Percentiles rank a stretch among this genome's conserved stretches.
phyloP scores from a whole-genome alignment of 2,329 filamentous ascomycete species.

The Colletotrichum liriopes region DNA sequence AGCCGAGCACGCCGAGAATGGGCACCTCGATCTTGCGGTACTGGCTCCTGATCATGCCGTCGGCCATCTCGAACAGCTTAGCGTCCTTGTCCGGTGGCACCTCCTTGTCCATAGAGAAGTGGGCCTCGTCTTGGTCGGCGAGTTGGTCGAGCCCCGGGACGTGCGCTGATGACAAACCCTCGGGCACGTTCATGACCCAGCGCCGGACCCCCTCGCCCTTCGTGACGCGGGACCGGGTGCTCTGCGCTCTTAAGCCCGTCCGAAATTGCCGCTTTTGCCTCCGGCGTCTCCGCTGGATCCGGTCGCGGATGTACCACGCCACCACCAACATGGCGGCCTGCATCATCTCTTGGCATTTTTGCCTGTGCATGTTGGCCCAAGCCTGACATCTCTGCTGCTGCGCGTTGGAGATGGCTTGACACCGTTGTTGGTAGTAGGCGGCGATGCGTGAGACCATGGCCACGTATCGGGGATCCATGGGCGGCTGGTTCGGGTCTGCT shows the following conservation, averaged over 20 bases:
- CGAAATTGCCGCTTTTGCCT: conserved; percentile 60
- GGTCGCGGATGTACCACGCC: conserved; percentile 66
- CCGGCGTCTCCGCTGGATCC: conserved; percentile 60
- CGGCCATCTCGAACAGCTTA: conserved; percentile 61
- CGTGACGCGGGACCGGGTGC: conserved; percentile 52
- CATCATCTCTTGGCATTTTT: conserved; percentile 65
- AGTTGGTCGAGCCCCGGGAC: conserved; percentile 47
- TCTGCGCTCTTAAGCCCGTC: conserved; percentile 55
- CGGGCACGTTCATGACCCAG: conserved; percentile 61
- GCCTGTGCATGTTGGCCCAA: conserved; percentile 63
- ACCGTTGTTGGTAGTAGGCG: conserved; percentile 65
- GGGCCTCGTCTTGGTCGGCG: conserved; percentile 56
- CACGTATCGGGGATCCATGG: conserved; percentile 59
- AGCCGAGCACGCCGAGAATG: conserved; percentile 60
- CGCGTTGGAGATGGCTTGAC: conserved; percentile 62
- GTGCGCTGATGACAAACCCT: conserved; percentile 52
- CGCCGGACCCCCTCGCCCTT: conserved; percentile 59
- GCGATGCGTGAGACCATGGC: conserved; percentile 65
- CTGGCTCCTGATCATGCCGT: conserved; percentile 65
- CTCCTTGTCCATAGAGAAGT: conserved; percentile 60
- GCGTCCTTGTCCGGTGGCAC: conserved; percentile 58
- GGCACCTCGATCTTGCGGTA: conserved; percentile 63
- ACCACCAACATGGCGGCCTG: conserved; percentile 65
- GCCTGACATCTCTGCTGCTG: conserved; percentile 65
- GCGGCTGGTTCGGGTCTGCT: conserved; percentile 31